Base-by-base conservation (phyloP, 257 asterid species). In the Scutellaria minor region DNA sequence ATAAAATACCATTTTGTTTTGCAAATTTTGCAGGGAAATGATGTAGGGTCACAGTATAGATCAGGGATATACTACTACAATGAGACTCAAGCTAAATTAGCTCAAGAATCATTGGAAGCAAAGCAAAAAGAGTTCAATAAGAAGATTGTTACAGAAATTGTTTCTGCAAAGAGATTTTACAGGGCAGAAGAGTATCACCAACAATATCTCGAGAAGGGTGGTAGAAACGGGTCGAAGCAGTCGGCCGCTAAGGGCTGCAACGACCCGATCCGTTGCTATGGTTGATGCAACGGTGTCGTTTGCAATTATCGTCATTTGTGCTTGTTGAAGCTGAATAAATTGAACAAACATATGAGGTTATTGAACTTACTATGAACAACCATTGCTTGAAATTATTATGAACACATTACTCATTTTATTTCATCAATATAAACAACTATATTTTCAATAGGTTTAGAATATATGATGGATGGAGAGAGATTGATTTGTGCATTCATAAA, bases 101-200 rank as follows among this genome's bases (percentile, higher is more conserved):
- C 95, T 2, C 77, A 59, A 56, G 91, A 86, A 72, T 88, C 95
- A 11, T 40, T 88, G 65, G 93, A 86, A 74, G 82, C 85, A 41
- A 90, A 82, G 83, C 90, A 90, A 68, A 79, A 72, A 1, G 88
- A 84, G 58, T 54, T 71, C 47, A 75, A 72, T 71, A 75, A 50
- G 5, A 76, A 72, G 45, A 87, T 91, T 13, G 90, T 89, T 50
- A 91, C 95, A 0, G 93, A 91, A 75, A 84, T 91, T 74, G 85
- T 86, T 50, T 89, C 89, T 2, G 96, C 91, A 0, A 91, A 87
- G 87, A 86, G 73, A 20, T 91, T 91, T 65, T 91, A 91, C 62
- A 46, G 82, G 68, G 97, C 97, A 0, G 97, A 89, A 63, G 97
- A 91, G 88, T 89, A 87, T 70, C 97, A 91, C 80, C 97, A 89